Evolutionary conservation across 352 stramenopile species (phyloP).

Genomic region (Vaucheria bursata): DNA sequence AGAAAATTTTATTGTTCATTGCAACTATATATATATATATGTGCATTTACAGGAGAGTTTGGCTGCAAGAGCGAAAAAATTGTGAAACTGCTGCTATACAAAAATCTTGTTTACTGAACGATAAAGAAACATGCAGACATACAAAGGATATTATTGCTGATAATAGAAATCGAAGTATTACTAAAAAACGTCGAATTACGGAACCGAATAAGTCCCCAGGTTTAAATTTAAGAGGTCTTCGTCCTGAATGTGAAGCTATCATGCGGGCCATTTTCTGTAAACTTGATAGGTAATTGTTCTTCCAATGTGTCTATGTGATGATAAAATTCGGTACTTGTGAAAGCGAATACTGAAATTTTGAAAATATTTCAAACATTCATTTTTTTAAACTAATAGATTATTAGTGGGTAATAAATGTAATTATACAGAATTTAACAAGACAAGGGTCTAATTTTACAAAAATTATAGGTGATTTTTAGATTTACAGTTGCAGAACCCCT

Average conservation of each 20-base stretch:
- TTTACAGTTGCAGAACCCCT: too few species aligned
- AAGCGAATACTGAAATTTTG: neutral
- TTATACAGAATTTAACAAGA: neutral
- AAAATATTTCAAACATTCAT: neutral
- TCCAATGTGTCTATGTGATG: too few species aligned
- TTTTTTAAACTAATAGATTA: neutral
- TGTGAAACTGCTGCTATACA: constrained; percentile 13
- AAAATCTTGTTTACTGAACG: neutral
- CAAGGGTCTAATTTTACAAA: neutral
- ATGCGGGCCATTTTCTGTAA: constrained; percentile 47
- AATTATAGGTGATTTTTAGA: neutral
- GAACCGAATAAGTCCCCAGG: too few species aligned
- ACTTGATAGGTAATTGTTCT: constrained; percentile 41
- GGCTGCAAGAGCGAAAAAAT: constrained; percentile 23
- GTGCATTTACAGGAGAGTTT: constrained; percentile 12
- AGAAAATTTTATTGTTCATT: too few species aligned
- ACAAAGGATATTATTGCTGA: too few species aligned
- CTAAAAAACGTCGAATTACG: too few species aligned
- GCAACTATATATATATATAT: too few species aligned
- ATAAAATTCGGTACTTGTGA: neutral
- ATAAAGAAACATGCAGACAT: too few species aligned
- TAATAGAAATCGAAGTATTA: too few species aligned
- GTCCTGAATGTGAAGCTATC: constrained; percentile 40
- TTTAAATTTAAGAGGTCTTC: constrained; percentile 32
- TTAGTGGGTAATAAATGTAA: neutral